Evolutionary conservation across 2,329 filamentous ascomycete species (phyloP).

Genomic region (Juglanconis juglandina): DNA sequence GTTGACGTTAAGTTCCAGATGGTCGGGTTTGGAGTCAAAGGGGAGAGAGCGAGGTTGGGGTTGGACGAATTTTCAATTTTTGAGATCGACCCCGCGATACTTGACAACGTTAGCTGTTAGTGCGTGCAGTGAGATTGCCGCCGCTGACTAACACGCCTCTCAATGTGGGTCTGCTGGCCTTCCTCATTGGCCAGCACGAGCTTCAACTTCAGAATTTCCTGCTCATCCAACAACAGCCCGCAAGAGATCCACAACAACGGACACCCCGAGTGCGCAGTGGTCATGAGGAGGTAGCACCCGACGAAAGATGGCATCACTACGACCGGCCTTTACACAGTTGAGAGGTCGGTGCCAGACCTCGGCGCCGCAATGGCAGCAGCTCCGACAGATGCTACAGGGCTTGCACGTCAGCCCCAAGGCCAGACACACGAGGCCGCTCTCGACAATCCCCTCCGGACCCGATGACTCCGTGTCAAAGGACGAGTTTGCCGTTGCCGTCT

Average conservation of each 20-base stretch:
- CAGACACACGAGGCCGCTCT: constrained; percentile 10
- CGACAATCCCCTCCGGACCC: constrained; percentile 7
- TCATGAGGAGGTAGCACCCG: constrained; percentile 17
- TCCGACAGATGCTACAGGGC: constrained; percentile 14
- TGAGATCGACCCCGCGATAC: not conserved
- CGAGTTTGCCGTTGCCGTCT: constrained; percentile 1
- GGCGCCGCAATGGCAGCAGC: constrained; percentile 20
- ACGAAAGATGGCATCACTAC: constrained; percentile 17
- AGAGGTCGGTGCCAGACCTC: constrained; percentile 14
- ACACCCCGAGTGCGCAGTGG: constrained; percentile 10
- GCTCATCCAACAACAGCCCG: not conserved
- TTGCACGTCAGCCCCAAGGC: constrained; percentile 12
- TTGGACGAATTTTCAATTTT: constrained; percentile 3
- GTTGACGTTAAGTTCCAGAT: constrained; percentile 10
- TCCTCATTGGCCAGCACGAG: not conserved
- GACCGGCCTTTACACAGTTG: constrained; percentile 15
- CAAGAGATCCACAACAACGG: constrained; percentile 1
- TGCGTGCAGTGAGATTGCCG: not conserved
- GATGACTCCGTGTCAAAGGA: not conserved
- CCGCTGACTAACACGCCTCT: not conserved
- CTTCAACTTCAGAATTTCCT: not conserved
- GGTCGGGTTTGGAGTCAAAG: constrained; percentile 22
- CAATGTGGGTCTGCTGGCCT: not conserved
- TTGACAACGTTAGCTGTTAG: not conserved
- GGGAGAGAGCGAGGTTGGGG: constrained; percentile 4